Evolutionary conservation across 2,329 filamentous ascomycete species (phyloP).

Genomic region (Dothideomycetidae sp.): DNA sequence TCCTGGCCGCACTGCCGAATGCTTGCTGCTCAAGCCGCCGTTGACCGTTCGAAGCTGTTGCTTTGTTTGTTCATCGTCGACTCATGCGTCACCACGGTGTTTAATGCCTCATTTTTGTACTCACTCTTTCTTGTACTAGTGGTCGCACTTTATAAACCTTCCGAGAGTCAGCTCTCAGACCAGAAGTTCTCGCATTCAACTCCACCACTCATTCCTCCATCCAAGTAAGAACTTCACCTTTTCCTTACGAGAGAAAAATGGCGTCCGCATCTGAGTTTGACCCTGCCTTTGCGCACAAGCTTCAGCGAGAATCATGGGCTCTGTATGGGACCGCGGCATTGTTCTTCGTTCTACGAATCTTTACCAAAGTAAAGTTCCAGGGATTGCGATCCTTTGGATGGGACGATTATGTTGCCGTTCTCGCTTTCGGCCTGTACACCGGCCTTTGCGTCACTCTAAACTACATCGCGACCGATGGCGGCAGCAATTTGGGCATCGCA

Average conservation of each 20-base stretch:
- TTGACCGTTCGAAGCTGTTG: not conserved
- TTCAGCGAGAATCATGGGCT: constrained; percentile 11
- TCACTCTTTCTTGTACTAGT: not conserved
- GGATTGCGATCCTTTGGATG: constrained; percentile 32
- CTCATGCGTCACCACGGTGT: not conserved
- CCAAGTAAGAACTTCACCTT: not conserved
- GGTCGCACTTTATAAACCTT: not conserved
- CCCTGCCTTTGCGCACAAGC: constrained; percentile 6
- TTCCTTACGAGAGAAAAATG: not conserved
- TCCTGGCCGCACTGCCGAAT: not conserved
- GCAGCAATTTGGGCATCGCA: constrained; percentile 28
- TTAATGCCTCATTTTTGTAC: not conserved
- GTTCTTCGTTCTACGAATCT: constrained; percentile 10
- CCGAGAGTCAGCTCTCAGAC: not conserved
- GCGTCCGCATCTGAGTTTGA: constrained; percentile 5
- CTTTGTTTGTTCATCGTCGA: not conserved
- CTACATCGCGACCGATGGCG: constrained; percentile 27
- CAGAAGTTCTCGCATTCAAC: not conserved
- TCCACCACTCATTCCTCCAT: not conserved
- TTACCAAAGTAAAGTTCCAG: constrained; percentile 8
- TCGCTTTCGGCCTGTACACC: constrained; percentile 28
- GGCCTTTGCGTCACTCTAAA: constrained; percentile 30
- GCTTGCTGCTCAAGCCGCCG: no score
- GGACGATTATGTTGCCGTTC: constrained; percentile 44
- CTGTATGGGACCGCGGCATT: constrained; percentile 10